Conservation (phyloP, 371 early-diverging fungal genomes). For the Mortierella sp. region DNA sequence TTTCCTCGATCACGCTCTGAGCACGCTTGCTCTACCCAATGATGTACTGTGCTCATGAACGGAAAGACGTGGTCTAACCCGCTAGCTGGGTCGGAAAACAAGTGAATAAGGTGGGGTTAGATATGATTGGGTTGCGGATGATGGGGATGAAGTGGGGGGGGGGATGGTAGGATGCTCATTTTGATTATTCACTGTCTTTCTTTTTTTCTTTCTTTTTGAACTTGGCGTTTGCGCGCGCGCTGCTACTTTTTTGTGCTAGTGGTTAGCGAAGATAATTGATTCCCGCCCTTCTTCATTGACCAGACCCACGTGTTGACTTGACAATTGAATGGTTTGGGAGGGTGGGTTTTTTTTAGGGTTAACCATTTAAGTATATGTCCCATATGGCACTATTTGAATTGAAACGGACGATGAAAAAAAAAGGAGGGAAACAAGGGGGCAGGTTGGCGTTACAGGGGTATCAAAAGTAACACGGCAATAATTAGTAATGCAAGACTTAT, state of each 20-base stretch:
- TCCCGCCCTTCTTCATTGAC: too few relatives aligned
- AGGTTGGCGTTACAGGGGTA: neutral
- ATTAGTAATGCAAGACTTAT: too few relatives aligned
- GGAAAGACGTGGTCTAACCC: neutral
- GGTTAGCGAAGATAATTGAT: neutral
- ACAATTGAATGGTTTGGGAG: too few relatives aligned
- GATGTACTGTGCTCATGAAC: neutral
- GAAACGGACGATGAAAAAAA: neutral
- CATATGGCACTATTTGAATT: neutral
- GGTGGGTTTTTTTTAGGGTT: too few relatives aligned
- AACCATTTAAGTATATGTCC: neutral
- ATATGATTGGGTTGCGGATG: neutral
- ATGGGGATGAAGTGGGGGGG: too few relatives aligned
- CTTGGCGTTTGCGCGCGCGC: too few relatives aligned
- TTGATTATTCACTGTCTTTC: too few relatives aligned
- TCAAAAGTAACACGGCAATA: neutral
- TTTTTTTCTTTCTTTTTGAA: too few relatives aligned
- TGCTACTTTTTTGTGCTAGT: too few relatives aligned
- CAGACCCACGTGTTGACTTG: neutral
- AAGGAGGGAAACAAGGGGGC: neutral
- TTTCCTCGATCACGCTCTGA: constrained; percentile 2
- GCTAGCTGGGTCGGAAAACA: neutral
- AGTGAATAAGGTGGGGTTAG: neutral
- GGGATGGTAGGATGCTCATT: too few relatives aligned
- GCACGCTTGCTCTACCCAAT: neutral